Evolutionary conservation across 352 stramenopile species (phyloP).

Genomic region (Phytophthora nicotianae): DNA sequence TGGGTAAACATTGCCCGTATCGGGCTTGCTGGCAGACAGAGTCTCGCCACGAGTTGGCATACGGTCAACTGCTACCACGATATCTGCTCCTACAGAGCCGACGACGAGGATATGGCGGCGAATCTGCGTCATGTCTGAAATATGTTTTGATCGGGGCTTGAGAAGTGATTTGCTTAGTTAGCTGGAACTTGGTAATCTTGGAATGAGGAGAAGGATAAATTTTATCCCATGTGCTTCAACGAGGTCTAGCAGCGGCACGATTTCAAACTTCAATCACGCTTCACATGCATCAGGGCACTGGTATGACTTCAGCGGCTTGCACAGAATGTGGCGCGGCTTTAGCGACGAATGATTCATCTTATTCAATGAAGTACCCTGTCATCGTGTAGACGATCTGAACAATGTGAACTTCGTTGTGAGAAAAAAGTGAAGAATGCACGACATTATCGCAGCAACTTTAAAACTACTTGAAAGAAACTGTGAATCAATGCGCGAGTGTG

Average conservation of each 20-base stretch:
- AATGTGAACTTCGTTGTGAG: no score
- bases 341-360: no score
- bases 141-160: neutral
- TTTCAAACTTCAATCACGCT: constrained; percentile 7
- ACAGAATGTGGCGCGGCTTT: neutral
- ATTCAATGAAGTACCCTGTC: neutral
- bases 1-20: constrained; percentile 60
- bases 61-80: neutral
- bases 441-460: constrained; percentile 3
- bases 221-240: neutral
- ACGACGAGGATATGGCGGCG: neutral
- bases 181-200: neutral
- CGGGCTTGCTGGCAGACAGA: constrained; percentile 42
- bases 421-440: no score
- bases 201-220: constrained; percentile 3
- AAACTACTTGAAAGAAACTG: neutral
- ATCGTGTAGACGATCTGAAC: no score
- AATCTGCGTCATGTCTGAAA: constrained; percentile 14
- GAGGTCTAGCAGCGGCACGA: neutral
- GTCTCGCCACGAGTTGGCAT: constrained; percentile 51
- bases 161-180: no score
- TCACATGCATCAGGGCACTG: neutral
- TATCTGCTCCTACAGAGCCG: neutral
- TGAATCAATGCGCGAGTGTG: constrained; percentile 1
- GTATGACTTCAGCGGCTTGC: neutral